Percentiles rank a stretch among this genome's conserved stretches.
phyloP scores from a whole-genome alignment of 768 basidiomycete genomes.

The Termitomyces sp. region DNA sequence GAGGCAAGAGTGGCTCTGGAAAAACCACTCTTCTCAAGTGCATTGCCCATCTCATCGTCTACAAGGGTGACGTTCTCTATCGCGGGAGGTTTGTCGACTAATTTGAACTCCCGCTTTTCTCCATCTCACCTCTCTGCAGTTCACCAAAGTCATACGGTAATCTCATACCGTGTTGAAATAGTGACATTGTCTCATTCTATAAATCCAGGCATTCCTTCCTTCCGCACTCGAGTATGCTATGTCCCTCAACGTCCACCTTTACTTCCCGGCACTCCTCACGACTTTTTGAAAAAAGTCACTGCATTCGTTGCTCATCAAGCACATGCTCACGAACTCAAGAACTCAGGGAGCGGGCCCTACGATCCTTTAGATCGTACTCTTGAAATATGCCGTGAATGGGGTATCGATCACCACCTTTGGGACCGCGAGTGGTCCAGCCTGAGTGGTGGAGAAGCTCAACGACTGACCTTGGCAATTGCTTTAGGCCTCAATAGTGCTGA shows the following conservation, averaged over 20 bases:
- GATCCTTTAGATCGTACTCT: constrained; percentile 33
- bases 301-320: constrained; percentile 45
- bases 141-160: constrained; percentile 45
- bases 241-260: constrained; percentile 86
- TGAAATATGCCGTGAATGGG: constrained; percentile 60
- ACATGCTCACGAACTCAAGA: constrained; percentile 9
- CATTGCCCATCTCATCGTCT: constrained; percentile 72
- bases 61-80: constrained; percentile 60
- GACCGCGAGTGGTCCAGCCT: constrained; percentile 72
- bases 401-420: constrained; percentile 66
- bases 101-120: not conserved
- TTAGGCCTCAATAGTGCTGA: constrained; percentile 72
- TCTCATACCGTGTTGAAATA: constrained; percentile 3
- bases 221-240: constrained; percentile 77
- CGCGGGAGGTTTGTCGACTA: constrained; percentile 49
- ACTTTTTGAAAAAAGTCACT: constrained; percentile 58
- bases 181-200: constrained; percentile 2
- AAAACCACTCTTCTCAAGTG: constrained; percentile 83
- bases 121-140: constrained; percentile 24
- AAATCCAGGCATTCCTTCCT: constrained; percentile 62
- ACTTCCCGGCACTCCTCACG: constrained; percentile 74
- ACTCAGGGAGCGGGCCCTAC: constrained; percentile 14
- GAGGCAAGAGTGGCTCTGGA: constrained; percentile 77
- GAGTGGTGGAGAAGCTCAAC: constrained; percentile 84
- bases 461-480: constrained; percentile 75